Conservation (phyloP, 192 early-diverging fungal genomes). For the Geranomyces variabilis region DNA sequence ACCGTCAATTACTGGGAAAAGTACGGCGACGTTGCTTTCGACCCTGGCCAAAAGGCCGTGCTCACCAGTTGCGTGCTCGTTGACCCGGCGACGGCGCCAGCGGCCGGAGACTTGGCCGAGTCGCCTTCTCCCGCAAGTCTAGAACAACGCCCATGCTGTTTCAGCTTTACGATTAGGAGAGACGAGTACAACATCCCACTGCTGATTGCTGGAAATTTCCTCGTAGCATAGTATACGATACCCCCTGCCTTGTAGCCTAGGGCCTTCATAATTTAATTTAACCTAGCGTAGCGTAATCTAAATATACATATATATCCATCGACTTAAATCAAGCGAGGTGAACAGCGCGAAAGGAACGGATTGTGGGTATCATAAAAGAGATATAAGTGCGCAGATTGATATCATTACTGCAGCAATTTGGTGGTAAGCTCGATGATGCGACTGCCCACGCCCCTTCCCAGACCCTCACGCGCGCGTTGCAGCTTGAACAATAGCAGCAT, state of each 20-base stretch:
- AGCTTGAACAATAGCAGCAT: conserved; percentile 5
- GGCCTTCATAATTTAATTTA: too few species aligned
- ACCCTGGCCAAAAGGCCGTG: conserved; percentile 94
- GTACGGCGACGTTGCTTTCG: conserved; percentile 97
- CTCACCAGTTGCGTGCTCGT: conserved; percentile 87
- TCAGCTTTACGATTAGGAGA: conserved; percentile 93
- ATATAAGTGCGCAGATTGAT: too few species aligned
- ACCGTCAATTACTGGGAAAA: conserved; percentile 99
- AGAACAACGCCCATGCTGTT: conserved; percentile 68
- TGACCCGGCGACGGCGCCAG: conserved; percentile 37
- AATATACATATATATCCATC: too few species aligned
- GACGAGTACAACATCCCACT: conserved; percentile 92
- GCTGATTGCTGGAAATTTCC: conserved; percentile 42
- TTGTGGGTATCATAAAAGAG: too few species aligned
- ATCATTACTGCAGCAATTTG: not conserved
- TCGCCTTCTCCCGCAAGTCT: too few species aligned
- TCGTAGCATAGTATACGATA: too few species aligned
- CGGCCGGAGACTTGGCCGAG: too few species aligned
- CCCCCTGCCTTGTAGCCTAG: too few species aligned
- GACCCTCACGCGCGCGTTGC: conserved; percentile 1
- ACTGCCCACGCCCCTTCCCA: not conserved
- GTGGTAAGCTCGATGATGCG: not conserved
- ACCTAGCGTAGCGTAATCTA: too few species aligned
- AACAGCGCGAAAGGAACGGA: too few species aligned
- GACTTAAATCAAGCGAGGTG: too few species aligned